Evolutionary conservation across 495 filamentous ascomycete species (phyloP).

Genomic region (Penicillium cosmopolitanum): DNA sequence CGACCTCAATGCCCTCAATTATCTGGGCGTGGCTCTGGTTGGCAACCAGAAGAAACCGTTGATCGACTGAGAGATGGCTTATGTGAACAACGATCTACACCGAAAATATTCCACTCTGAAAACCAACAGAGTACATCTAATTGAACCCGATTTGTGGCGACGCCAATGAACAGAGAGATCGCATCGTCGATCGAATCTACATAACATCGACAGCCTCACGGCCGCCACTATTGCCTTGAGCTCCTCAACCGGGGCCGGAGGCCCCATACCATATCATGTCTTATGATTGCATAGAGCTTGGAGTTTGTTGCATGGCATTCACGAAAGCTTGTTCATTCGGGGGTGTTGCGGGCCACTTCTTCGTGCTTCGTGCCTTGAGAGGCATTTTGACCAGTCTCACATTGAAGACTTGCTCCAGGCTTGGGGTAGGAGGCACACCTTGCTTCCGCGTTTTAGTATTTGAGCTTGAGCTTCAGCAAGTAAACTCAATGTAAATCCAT

Average conservation of each 20-base stretch:
- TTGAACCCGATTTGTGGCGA: background rate
- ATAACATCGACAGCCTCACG: background rate
- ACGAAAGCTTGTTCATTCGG: slow-evolving; percentile 24
- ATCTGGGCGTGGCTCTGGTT: slow-evolving; percentile 83
- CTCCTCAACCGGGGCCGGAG: slow-evolving; percentile 6
- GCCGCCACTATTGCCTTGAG: slow-evolving; percentile 2
- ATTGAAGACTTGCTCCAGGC: background rate
- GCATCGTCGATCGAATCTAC: background rate
- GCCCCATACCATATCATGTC: slow-evolving; percentile 29
- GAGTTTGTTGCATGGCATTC: slow-evolving; percentile 47
- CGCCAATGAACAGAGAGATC: background rate
- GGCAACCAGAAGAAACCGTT: slow-evolving; percentile 84
- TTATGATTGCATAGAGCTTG: slow-evolving; percentile 50
- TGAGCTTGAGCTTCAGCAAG: background rate
- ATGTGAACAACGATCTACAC: background rate
- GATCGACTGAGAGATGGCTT: slow-evolving; percentile 69
- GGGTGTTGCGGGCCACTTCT: slow-evolving; percentile 32
- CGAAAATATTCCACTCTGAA: slow-evolving; percentile 12
- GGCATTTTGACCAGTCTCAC: slow-evolving; percentile 13
- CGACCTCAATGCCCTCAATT: slow-evolving; percentile 74
- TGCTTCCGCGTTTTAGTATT: slow-evolving; percentile 1
- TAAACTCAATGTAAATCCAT: slow-evolving; percentile 1
- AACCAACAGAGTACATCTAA: background rate
- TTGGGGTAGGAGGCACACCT: background rate
- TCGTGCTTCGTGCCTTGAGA: slow-evolving; percentile 11